phyloP scores from a whole-genome alignment of 306 rosid genomes.

The Gynostemma pentaphyllum region DNA sequence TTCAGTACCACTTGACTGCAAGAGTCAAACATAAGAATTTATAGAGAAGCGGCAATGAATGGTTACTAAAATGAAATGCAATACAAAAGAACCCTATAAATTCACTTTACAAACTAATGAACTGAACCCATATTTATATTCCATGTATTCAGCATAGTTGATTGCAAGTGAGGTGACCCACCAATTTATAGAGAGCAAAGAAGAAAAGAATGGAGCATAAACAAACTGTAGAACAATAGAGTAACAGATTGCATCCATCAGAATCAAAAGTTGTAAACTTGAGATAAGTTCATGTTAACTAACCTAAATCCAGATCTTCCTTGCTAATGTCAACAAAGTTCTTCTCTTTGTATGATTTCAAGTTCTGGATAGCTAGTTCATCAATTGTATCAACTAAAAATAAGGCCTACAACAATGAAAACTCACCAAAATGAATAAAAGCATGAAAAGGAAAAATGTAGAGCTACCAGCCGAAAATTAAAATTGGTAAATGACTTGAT shows the following conservation, averaged over 20 bases:
- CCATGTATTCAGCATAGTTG: background rate
- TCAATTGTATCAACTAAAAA: conserved; percentile 93
- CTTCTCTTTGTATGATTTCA: conserved; percentile 83
- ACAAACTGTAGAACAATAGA: background rate
- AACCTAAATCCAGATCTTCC: conserved; percentile 94
- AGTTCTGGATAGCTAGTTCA: conserved; percentile 89
- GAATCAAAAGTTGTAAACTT: background rate
- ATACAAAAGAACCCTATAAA: too few relatives aligned
- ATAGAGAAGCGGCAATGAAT: too few relatives aligned
- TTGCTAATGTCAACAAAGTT: conserved; percentile 92
- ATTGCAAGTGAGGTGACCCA: background rate
- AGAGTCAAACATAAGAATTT: too few relatives aligned
- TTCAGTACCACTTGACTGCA: too few relatives aligned
- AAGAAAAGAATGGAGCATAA: background rate
- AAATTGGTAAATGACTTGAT: background rate
- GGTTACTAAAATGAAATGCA: too few relatives aligned
- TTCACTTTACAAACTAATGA: background rate
- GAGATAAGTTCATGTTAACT: conserved; percentile 6
- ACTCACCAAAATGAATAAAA: background rate
- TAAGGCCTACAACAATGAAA: conserved; percentile 46
- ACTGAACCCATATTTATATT: background rate
- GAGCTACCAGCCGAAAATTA: background rate
- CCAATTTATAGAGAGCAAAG: background rate
- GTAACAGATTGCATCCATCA: background rate
- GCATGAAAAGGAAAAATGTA: background rate